A percentile compares a stretch with the other conserved stretches of the same genome.
phyloP scores from a whole-genome alignment of 2,329 filamentous ascomycete species.

The Colletotrichum nymphaeae region DNA sequence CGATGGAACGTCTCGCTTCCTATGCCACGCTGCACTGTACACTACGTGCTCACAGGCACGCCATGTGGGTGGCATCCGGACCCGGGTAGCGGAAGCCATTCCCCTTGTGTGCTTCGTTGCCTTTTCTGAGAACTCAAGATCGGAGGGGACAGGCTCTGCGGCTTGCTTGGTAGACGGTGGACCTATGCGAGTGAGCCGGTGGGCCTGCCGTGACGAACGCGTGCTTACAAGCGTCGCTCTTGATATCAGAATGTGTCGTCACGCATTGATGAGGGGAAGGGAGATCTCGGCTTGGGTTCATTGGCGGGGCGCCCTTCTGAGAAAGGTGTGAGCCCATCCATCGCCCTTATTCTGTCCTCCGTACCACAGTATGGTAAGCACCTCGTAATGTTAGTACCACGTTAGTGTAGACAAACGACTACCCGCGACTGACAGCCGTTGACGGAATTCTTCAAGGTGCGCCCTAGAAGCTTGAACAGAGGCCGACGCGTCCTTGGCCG shows the following conservation, averaged over 20 bases:
- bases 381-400: background rate
- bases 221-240: background rate
- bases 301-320: background rate
- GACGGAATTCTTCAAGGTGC: background rate
- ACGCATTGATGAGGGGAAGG: conserved; percentile 12
- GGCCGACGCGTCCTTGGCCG: background rate
- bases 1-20: background rate
- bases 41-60: conserved; percentile 22
- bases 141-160: conserved; percentile 9
- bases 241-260: conserved; percentile 12
- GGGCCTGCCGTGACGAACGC: conserved; percentile 5
- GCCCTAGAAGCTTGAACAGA: background rate
- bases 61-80: conserved; percentile 24
- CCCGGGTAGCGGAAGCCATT: conserved; percentile 24
- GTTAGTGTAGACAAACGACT: background rate
- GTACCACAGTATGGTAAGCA: background rate
- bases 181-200: conserved; percentile 19
- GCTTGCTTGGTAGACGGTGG: conserved; percentile 12
- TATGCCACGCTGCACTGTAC: conserved; percentile 2
- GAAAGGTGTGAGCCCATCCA: conserved; percentile 9
- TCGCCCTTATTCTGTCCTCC: background rate
- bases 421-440: background rate
- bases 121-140: background rate
- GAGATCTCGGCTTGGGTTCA: background rate
- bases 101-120: conserved; percentile 9